These are phyloP conservation scores for Nicotiana attenuata DNA, from an alignment of 257 asterid species.

Conservation along the genomic window DNA sequence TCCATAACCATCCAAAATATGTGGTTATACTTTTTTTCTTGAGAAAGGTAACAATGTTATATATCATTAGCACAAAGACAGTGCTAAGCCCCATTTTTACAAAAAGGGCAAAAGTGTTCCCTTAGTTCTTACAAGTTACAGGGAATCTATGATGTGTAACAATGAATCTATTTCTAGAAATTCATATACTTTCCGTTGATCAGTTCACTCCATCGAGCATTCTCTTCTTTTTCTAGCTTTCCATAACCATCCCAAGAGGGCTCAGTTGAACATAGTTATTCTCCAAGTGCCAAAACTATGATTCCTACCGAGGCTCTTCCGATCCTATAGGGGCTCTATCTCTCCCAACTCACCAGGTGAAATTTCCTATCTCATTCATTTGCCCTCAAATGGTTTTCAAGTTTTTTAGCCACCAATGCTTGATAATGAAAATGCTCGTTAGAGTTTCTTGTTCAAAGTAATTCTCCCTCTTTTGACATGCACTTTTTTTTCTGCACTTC, in stretches of 20 bases:
- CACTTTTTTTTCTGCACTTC: not conserved
- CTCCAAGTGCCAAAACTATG: not conserved
- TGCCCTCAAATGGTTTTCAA: not conserved
- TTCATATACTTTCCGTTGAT: not conserved
- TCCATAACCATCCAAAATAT: not conserved
- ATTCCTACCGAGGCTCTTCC: not conserved
- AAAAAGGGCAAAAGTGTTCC: too few relatives aligned
- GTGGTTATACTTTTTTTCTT: not conserved
- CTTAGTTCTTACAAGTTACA: too few relatives aligned
- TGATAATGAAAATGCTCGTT: not conserved
- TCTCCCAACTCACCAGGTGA: not conserved
- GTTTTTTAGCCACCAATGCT: not conserved
- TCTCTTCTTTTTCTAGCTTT: not conserved
- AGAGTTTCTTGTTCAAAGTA: not conserved
- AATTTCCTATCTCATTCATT: not conserved
- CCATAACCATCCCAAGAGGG: not conserved
- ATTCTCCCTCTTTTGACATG: not conserved
- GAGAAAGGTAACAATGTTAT: too few relatives aligned
- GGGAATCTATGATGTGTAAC: too few relatives aligned
- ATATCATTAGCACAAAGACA: too few relatives aligned
- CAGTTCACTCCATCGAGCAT: not conserved
- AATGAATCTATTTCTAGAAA: too few relatives aligned
- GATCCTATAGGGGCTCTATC: not conserved
- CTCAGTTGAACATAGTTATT: not conserved
- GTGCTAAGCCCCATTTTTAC: too few relatives aligned